Conservation (phyloP, 129 eudicot species). For the Mikania micrantha region DNA sequence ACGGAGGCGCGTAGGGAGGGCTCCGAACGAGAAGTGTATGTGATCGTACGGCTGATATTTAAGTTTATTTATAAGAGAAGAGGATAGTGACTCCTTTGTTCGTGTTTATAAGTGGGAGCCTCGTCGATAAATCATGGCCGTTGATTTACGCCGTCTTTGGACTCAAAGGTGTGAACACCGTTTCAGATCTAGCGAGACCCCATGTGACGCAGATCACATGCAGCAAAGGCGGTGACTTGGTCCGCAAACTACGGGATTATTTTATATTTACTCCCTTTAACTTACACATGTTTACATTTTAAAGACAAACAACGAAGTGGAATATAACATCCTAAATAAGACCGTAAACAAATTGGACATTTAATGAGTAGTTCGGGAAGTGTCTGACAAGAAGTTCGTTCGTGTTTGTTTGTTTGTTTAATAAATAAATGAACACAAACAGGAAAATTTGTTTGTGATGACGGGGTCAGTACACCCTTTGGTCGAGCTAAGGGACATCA, state of each 20-base stretch:
- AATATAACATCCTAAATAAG: too few relatives aligned
- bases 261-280: not conserved
- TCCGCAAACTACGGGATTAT: not conserved
- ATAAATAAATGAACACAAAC: too few relatives aligned
- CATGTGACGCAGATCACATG: slow-evolving; percentile 26
- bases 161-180: slow-evolving; percentile 11
- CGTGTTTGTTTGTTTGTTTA: too few relatives aligned
- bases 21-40: slow-evolving; percentile 4
- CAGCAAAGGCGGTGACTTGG: slow-evolving; percentile 25
- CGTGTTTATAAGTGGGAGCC: slow-evolving; percentile 10
- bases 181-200: slow-evolving; percentile 4
- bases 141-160: slow-evolving; percentile 27
- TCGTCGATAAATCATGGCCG: not conserved
- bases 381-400: too few relatives aligned
- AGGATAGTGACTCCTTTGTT: not conserved
- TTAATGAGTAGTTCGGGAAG: too few relatives aligned
- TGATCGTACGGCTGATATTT: slow-evolving; percentile 29
- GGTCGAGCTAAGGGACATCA: too few relatives aligned
- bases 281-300: not conserved
- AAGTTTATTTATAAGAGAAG: not conserved
- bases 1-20: slow-evolving; percentile 23
- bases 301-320: too few relatives aligned
- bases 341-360: too few relatives aligned
- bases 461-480: too few relatives aligned
- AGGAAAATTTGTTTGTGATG: too few relatives aligned